Evolutionary conservation across 2,329 filamentous ascomycete genomes (phyloP), one percentile per base, ranked within the genome.

Genomic region (Ceratocystis ficicola): DNA sequence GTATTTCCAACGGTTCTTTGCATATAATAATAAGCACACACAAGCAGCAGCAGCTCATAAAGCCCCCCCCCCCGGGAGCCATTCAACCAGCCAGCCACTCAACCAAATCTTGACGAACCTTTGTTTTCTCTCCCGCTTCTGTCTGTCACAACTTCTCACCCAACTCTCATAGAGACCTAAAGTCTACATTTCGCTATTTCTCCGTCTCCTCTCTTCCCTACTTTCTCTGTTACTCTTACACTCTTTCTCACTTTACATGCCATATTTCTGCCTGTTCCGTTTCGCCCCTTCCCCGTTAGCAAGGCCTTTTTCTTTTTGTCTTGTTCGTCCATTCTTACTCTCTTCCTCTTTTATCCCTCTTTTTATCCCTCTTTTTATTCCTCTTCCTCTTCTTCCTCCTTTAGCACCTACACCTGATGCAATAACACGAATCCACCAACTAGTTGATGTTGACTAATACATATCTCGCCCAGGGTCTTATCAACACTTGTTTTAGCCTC

Each of bases 401-500:
- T 52, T 25, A 8, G 48, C 8, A 12, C 32, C 32, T 36, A 36
- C 8, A 8, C 20, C 7, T 20, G 22, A 20, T 17, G 8, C 3
- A 52, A 10, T 52, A 17, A 52, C 48, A 12, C 10, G n/a, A 17
- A 48, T 8, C 50, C 20, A 20, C 2, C 28, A 57, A 7, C 15
- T 32, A 30, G 52, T 30, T 57, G 25, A 15, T 8, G 32, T 17
- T 60, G 55, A 8, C 46, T 20, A 12, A 52, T 52, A 25, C 20
- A 28, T 57, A 57, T 57, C 52, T 57, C n/a, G 52, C 22, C 52
- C 7, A 12, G 52, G 52, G 52, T 30, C 48, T 57, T 57, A 57
- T 57, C 52, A 57, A 32, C 25, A 7, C 52, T 36, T 30, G 28
- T 32, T 62, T 62, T 12, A 22, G 36, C 36, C 32, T 44, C 52